Evolutionary conservation across 345 rosid species (phyloP), one percentile per base, ranked within the genome.

Genomic region (Mercurialis annua): DNA sequence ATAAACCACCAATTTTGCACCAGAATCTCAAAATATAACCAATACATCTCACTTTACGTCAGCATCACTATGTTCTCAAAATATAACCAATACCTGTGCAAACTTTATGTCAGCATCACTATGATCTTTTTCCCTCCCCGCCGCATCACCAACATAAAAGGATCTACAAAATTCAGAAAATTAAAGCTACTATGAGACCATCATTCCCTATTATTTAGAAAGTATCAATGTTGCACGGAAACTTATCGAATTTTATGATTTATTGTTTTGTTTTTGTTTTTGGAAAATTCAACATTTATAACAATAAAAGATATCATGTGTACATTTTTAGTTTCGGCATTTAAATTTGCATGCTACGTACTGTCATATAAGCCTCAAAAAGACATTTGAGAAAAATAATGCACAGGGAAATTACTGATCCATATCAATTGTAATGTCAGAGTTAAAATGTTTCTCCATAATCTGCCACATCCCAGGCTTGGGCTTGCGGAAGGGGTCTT

Each of bases 81-180:
- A 57, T 11, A n/a, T 20, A 44, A 59, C 30, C 31, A 21, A 59
- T 60, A 91, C 99, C 95, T 86, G 73, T 16, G 99, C 97, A 81
- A 94, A 94, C 76, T 87, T 81, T 44, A 78, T 69, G 78, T 91
- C 99, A 68, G 97, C 91, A 59, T 94, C 92, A 65, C 97, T 87
- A 72, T 89, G 96, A 77, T 94, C 97, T 5, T 67, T 62, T 36
- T 61, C 69, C 74, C 99, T 89, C 65, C 99, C 99, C 2, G 96
- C 96, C 58, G 99, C 97, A 77, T 94, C 98, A 15, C 98, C 98
- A 50, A 93, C 98, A 67, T 89, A 94, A 73, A 91, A 94, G 4
- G 97, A 91, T 77, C 99, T 94, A 73, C 64, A 73, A 51, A n/a
- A 42, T 15, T 18, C 64, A 51, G 17, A 34, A 7, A 42, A 49